Base-by-base conservation (phyloP, 148 eudicot species). In the Amaranthus hypochondriacus region DNA sequence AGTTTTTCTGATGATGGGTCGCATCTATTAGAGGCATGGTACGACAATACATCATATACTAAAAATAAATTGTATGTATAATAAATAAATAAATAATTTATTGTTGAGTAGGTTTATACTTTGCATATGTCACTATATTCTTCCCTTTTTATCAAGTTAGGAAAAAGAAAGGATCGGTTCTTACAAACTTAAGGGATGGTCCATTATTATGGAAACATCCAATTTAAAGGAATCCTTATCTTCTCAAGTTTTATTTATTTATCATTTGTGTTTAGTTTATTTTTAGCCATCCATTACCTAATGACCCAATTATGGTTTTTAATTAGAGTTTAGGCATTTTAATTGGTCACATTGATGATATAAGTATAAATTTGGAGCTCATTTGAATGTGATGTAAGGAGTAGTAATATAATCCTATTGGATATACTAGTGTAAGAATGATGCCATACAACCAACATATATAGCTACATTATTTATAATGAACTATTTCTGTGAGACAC, bases 121-220 rank as follows among this genome's bases (percentile, higher is more conserved):
- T 70, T 70, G 48, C 66, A 50, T 66, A 77, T 50, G 76, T 66
- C 72, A 78, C 47, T 66, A 72, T 72, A 78, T 72, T 72, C 68
- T 51, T 66, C 10, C 53, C 14, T 42, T 48, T 57, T 66, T 48
- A 18, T 44, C 4, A 28, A 44, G 14, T 18, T 11, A 68, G 56
- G 5, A 7, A 21, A 62, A 28, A 49, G 2, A 61, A 18, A 11
- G 64, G 39, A 28, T 28, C 1, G 9, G 53, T 3, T 58, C 39
- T 18, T 50, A 66, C 14, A 48, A n/a, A 72, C 39, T 28, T 42
- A 47, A 47, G 21, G 48, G 66, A 59, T 73, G 70, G 70, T 50
- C 77, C 60, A 49, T 9, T 9, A 60, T 11, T 6, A 44, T n/a
- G 54, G 58, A 47, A 72, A 6, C 66, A 72, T 72, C 75, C 67